Percentiles rank a stretch among this genome's conserved stretches.
Evolutionary conservation across 352 stramenopile genomes (phyloP).

Genomic region (Thalassiosira mediterranea): DNA sequence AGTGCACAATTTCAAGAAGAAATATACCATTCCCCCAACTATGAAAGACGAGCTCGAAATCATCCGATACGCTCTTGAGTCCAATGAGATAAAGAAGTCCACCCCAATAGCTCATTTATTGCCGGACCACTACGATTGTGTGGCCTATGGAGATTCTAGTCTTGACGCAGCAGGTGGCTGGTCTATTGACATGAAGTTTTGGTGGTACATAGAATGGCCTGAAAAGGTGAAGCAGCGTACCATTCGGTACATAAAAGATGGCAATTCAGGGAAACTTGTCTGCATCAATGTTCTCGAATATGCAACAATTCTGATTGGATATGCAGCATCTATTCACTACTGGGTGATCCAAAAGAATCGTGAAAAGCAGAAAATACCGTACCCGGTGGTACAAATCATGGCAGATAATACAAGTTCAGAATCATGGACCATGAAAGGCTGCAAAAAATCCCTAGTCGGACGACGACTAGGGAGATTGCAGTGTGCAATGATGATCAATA

Average conservation of each 20-base stretch:
- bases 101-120: constrained; percentile 16
- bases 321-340: constrained; percentile 4
- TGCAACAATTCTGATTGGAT: constrained; percentile 43
- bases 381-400: constrained; percentile 13
- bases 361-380: background rate
- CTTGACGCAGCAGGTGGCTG: constrained; percentile 16
- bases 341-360: background rate
- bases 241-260: background rate
- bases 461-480: constrained; percentile 23
- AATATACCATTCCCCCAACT: constrained; percentile 22
- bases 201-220: constrained; percentile 31
- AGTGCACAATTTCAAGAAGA: constrained; percentile 8
- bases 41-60: constrained; percentile 25
- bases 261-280: constrained; percentile 5
- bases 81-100: background rate
- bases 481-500: constrained; percentile 48
- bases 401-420: constrained; percentile 41
- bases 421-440: constrained; percentile 30
- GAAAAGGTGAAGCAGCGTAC: background rate
- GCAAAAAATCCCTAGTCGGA: constrained; percentile 26
- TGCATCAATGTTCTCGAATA: constrained; percentile 39
- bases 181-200: constrained; percentile 14
- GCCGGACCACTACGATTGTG: background rate
- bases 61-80: background rate
- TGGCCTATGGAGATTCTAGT: constrained; percentile 5